Conservation (phyloP, 345 rosid genomes). For the Citropsis articulata region DNA sequence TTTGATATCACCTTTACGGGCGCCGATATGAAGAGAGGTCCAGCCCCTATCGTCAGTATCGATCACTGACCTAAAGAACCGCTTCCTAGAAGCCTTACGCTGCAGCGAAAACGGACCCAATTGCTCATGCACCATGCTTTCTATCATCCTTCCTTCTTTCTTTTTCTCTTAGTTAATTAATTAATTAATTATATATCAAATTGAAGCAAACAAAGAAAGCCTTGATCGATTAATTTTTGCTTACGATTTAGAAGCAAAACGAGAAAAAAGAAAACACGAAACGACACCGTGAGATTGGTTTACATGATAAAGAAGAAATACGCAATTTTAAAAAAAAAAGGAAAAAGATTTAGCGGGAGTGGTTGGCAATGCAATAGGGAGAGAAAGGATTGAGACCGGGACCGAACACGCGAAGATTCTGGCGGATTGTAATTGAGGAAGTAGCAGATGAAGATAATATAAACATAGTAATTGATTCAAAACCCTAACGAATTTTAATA, state of each 20-base stretch:
- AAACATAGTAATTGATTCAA: conserved; percentile 45
- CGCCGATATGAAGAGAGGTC: conserved; percentile 82
- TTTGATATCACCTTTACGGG: conserved; percentile 82
- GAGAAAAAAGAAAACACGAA: neutral
- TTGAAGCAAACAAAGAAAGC: neutral
- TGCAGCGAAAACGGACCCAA: conserved; percentile 42
- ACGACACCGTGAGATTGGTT: conserved; percentile 10
- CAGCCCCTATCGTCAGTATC: conserved; percentile 89
- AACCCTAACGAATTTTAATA: conserved; percentile 17
- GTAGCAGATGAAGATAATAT: conserved; percentile 38
- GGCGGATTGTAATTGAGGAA: conserved; percentile 31
- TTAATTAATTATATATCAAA: neutral
- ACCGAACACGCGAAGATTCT: conserved; percentile 78
- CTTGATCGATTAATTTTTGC: neutral
- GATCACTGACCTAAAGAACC: conserved; percentile 42
- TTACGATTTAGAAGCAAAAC: neutral
- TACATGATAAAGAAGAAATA: neutral
- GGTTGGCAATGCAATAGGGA: conserved; percentile 91
- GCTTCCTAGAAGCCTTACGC: conserved; percentile 57
- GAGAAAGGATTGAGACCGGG: conserved; percentile 91
- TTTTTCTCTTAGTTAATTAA: neutral
- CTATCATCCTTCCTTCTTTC: neutral
- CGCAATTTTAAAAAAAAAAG: neutral
- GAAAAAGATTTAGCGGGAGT: conserved; percentile 50
- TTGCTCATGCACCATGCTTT: conserved; percentile 51